A percentile compares a stretch with the other conserved stretches of the same genome.
phyloP scores from a whole-genome alignment of 228 moss, liverwort and hornwort genomes.

The Sphagnum magellanicum region DNA sequence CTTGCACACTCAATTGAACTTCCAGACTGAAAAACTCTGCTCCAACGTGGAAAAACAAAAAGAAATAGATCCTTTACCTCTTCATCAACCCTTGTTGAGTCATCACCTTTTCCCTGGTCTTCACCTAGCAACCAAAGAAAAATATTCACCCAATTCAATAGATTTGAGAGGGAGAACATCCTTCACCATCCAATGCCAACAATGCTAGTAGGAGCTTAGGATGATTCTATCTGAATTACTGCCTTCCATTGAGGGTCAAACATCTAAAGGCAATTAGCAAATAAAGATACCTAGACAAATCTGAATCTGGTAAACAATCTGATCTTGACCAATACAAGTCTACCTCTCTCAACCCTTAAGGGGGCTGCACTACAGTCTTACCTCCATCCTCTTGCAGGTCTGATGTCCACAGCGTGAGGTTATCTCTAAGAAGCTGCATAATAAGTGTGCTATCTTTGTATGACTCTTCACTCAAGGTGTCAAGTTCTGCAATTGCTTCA shows the following conservation, averaged over 20 bases:
- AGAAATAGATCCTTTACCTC: slow-evolving; percentile 16
- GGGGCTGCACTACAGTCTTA: slow-evolving; percentile 1
- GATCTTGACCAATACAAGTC: no score
- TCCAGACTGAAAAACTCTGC: no score
- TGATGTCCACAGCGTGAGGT: slow-evolving; percentile 60
- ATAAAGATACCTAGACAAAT: not conserved
- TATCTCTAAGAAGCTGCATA: slow-evolving; percentile 64
- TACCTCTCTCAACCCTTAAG: not conserved
- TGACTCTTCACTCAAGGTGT: slow-evolving; percentile 55
- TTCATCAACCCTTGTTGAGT: slow-evolving; percentile 44
- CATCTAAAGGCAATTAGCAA: no score
- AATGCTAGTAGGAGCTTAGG: no score
- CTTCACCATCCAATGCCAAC: not conserved
- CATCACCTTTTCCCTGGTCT: slow-evolving; percentile 49
- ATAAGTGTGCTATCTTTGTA: slow-evolving; percentile 62
- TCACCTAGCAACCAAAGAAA: slow-evolving; percentile 23
- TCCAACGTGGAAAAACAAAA: no score
- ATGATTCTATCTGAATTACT: no score
- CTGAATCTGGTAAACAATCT: not conserved
- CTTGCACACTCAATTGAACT: no score
- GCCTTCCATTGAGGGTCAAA: no score
- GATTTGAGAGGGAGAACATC: not conserved
- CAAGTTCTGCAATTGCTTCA: slow-evolving; percentile 59
- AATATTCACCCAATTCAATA: not conserved
- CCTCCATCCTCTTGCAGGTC: slow-evolving; percentile 59